Conservation (phyloP, 2,329 filamentous ascomycete genomes). For the Aspergillus clavatus region DNA sequence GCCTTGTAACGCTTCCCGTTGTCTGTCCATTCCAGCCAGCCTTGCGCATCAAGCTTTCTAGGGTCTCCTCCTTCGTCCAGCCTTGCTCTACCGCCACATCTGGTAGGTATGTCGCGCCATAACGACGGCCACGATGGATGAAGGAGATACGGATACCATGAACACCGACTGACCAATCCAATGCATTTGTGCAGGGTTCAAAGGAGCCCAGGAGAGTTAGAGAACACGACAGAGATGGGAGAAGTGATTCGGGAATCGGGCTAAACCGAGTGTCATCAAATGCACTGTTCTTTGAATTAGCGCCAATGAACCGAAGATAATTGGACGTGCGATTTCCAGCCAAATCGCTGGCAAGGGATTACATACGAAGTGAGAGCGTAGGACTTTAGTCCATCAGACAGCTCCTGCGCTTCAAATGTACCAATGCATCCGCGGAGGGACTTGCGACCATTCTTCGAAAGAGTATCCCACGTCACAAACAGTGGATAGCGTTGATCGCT, state of each 20-base stretch:
- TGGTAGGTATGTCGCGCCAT: conserved; percentile 85
- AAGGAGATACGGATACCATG: conserved; percentile 89
- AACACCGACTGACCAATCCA: conserved; percentile 81
- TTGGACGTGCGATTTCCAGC: background rate
- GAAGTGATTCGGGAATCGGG: conserved; percentile 50
- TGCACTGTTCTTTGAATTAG: conserved; percentile 43
- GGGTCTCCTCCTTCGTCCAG: conserved; percentile 88
- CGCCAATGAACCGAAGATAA: background rate
- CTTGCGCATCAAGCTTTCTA: conserved; percentile 88
- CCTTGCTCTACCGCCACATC: conserved; percentile 89
- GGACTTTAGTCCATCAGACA: conserved; percentile 66
- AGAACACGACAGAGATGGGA: conserved; percentile 48
- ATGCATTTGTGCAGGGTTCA: conserved; percentile 64
- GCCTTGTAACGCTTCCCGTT: conserved; percentile 29
- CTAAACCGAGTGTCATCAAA: conserved; percentile 60
- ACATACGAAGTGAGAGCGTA: conserved; percentile 76
- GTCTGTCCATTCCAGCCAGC: conserved; percentile 75
- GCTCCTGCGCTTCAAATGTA: conserved; percentile 75
- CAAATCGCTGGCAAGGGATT: conserved; percentile 2
- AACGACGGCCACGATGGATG: conserved; percentile 64
- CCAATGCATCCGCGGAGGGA: conserved; percentile 90
- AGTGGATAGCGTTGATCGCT: conserved; percentile 60
- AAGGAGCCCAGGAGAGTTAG: conserved; percentile 85
- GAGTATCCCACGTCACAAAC: conserved; percentile 91
- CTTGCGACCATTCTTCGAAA: conserved; percentile 57